Percentiles rank a stretch among this genome's conserved stretches.
phyloP scores from a whole-genome alignment of 75 land plant species.

The Selaginella tamariscina region DNA sequence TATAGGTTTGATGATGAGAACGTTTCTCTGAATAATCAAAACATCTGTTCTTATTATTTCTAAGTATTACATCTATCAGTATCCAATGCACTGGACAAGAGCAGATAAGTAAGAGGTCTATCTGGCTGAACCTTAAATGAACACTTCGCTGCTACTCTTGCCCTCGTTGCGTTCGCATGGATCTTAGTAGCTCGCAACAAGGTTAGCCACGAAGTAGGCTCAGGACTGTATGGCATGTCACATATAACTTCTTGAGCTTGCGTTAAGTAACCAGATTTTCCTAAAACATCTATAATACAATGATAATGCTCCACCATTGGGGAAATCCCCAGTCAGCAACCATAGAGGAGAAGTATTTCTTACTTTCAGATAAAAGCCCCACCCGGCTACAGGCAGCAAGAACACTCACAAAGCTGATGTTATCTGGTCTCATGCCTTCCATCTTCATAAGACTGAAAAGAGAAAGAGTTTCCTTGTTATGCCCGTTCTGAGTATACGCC shows the following conservation, averaged over 20 bases:
- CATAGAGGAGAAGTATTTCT: neutral
- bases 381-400: neutral
- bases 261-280: neutral
- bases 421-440: neutral
- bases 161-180: neutral
- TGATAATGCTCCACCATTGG: constrained; percentile 2
- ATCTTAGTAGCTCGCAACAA: neutral
- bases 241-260: neutral
- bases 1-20: too few relatives aligned
- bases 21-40: too few relatives aligned
- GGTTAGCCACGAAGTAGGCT: neutral
- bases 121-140: neutral
- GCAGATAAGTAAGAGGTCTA: neutral
- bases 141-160: neutral
- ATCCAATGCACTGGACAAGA: neutral
- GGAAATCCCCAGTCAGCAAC: neutral
- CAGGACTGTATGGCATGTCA: constrained; percentile 2
- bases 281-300: neutral
- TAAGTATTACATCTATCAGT: too few relatives aligned
- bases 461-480: neutral
- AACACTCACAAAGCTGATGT: neutral
- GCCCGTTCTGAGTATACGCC: constrained; percentile 1
- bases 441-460: neutral
- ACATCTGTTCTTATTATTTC: too few relatives aligned
- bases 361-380: neutral